phyloP scores from a whole-genome alignment of 1,284 basidiomycete genomes.

The Moesziomyces antarcticus region DNA sequence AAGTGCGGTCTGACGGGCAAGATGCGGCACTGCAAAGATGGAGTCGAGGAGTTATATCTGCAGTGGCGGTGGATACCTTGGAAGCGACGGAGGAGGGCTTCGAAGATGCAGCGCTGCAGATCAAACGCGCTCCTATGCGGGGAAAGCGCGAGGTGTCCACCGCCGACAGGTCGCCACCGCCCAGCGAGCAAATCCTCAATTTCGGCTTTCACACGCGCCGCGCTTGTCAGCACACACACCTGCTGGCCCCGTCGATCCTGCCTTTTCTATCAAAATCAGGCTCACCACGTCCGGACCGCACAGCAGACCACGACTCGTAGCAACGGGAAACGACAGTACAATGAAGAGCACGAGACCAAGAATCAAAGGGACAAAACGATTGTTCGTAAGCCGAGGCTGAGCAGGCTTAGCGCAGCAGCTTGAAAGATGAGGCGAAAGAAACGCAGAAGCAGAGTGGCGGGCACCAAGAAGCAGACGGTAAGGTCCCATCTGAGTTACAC shows the following conservation, averaged over 20 bases:
- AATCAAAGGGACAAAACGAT: not conserved
- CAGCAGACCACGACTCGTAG: too few relatives aligned
- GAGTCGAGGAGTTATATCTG: not conserved
- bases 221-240: not conserved
- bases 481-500: not conserved
- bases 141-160: conserved; percentile 7
- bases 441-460: not conserved
- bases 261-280: too few relatives aligned
- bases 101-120: not conserved
- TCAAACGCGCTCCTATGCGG: not conserved
- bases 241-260: too few relatives aligned
- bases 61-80: not conserved
- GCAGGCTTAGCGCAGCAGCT: too few relatives aligned
- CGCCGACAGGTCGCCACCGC: conserved; percentile 9
- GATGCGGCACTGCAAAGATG: not conserved
- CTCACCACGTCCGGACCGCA: too few relatives aligned
- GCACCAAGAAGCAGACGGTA: not conserved
- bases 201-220: conserved; percentile 13
- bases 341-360: not conserved
- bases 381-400: not conserved
- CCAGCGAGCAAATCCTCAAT: not conserved
- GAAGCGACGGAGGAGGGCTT: not conserved
- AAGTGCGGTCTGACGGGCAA: too few relatives aligned
- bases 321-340: not conserved
- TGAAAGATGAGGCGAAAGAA: not conserved